phyloP scores from a whole-genome alignment of 495 filamentous ascomycete genomes.

The Hypoxylon crocopeplum region DNA sequence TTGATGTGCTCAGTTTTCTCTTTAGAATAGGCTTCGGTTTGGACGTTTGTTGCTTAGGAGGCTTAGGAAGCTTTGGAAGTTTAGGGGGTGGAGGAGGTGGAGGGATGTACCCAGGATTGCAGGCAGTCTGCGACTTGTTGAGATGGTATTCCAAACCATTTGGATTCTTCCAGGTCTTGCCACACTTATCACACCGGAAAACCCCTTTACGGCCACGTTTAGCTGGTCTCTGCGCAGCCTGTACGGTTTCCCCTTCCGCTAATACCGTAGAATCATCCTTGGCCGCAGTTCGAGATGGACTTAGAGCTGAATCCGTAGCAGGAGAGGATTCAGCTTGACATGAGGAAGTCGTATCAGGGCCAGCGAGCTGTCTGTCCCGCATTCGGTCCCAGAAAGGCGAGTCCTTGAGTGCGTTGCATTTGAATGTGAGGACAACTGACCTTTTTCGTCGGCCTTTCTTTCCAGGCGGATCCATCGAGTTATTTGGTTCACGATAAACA shows the following conservation, averaged over 20 bases:
- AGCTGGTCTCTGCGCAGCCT: slow-evolving; percentile 1
- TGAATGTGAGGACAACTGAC: slow-evolving; percentile 47
- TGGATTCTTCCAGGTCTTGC: slow-evolving; percentile 58
- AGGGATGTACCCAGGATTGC: slow-evolving; percentile 58
- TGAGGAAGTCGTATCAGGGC: neutral
- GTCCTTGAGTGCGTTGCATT: slow-evolving; percentile 40
- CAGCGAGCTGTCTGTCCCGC: neutral
- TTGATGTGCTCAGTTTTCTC: neutral
- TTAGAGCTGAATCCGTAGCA: neutral
- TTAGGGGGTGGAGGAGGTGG: slow-evolving; percentile 28
- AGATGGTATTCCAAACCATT: slow-evolving; percentile 61
- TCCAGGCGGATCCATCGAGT: slow-evolving; percentile 29
- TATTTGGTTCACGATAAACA: slow-evolving; percentile 37
- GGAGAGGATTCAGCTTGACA: neutral
- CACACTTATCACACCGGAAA: slow-evolving; percentile 54
- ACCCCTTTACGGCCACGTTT: slow-evolving; percentile 13
- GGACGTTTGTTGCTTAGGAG: slow-evolving; percentile 13
- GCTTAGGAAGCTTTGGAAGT: slow-evolving; percentile 23
- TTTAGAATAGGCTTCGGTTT: slow-evolving; percentile 13
- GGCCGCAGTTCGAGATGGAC: neutral
- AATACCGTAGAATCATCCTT: neutral
- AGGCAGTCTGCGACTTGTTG: slow-evolving; percentile 53
- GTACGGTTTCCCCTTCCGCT: slow-evolving; percentile 16
- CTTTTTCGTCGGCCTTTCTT: slow-evolving; percentile 42
- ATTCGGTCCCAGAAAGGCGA: slow-evolving; percentile 18